These are phyloP conservation scores for Penicillium chermesinum DNA, from an alignment of 495 filamentous ascomycete genomes.

Conservation along the genomic window DNA sequence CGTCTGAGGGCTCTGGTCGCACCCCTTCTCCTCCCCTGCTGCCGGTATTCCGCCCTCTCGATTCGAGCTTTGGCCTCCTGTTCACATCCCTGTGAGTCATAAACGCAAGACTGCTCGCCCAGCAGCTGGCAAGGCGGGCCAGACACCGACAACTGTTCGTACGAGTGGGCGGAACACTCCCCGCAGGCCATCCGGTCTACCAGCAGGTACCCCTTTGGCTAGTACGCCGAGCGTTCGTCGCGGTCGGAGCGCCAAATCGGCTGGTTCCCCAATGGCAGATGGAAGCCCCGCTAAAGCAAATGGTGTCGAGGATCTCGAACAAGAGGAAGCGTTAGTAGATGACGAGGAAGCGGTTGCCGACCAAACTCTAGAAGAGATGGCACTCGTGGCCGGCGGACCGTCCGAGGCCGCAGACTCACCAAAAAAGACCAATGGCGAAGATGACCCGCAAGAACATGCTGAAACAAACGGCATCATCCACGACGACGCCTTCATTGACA, in stretches of 20 bases:
- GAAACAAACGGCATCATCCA: background rate
- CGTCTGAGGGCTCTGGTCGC: slow-evolving; percentile 6
- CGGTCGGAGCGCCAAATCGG: slow-evolving; percentile 34
- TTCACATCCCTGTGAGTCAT: slow-evolving; percentile 50
- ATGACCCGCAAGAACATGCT: too few relatives aligned
- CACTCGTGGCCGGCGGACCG: slow-evolving; percentile 3
- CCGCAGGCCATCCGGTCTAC: slow-evolving; percentile 27
- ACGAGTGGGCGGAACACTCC: slow-evolving; percentile 38
- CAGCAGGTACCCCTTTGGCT: slow-evolving; percentile 23
- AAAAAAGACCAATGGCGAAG: background rate
- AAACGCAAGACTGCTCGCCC: slow-evolving; percentile 47
- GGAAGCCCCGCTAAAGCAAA: slow-evolving; percentile 15
- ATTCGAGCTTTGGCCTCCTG: slow-evolving; percentile 80
- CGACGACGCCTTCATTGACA: background rate
- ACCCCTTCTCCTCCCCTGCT: slow-evolving; percentile 23
- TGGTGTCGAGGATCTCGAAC: slow-evolving; percentile 7
- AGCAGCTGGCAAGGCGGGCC: slow-evolving; percentile 10
- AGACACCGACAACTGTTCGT: slow-evolving; percentile 28
- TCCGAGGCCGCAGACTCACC: slow-evolving; percentile 1
- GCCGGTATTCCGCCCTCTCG: slow-evolving; percentile 65
- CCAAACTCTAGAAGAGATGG: slow-evolving; percentile 11
- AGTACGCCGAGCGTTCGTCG: slow-evolving; percentile 25
- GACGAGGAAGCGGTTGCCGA: background rate
- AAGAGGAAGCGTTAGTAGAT: slow-evolving; percentile 27
- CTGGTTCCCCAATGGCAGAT: slow-evolving; percentile 30